phyloP scores from a whole-genome alignment of 2,329 filamentous ascomycete species.

The Curvularia verruculosa region DNA sequence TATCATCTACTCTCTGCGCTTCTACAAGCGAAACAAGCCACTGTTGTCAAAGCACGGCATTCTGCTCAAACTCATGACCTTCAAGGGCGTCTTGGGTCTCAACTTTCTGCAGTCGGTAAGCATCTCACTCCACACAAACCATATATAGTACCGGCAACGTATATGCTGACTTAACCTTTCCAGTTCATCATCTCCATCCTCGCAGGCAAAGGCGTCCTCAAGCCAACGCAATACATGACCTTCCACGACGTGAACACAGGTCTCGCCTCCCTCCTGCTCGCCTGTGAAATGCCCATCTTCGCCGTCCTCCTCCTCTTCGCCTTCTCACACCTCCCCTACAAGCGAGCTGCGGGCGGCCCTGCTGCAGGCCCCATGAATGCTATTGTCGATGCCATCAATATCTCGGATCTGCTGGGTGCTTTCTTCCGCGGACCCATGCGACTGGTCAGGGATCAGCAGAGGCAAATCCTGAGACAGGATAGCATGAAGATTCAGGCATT shows the following conservation, averaged over 20 bases:
- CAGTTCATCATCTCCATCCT: slow-evolving; percentile 43
- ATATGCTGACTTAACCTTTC: not conserved
- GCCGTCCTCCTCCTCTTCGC: slow-evolving; percentile 34
- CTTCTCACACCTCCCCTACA: slow-evolving; percentile 35
- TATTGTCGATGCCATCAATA: slow-evolving; percentile 36
- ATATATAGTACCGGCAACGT: not conserved
- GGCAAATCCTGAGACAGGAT: slow-evolving; percentile 28
- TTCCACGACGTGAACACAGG: slow-evolving; percentile 38
- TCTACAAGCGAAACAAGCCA: slow-evolving; percentile 32
- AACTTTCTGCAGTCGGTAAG: slow-evolving; percentile 40
- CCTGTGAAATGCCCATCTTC: slow-evolving; percentile 44
- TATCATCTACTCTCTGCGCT: slow-evolving; percentile 30
- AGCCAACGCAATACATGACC: slow-evolving; percentile 36
- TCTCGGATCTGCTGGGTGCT: slow-evolving; percentile 34
- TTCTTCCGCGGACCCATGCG: slow-evolving; percentile 42
- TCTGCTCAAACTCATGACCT: slow-evolving; percentile 38
- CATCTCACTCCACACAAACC: not conserved
- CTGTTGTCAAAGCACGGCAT: slow-evolving; percentile 33
- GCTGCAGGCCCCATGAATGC: slow-evolving; percentile 30
- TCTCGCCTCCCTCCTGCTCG: slow-evolving; percentile 37
- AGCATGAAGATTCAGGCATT: slow-evolving; percentile 21
- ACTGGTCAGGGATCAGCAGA: slow-evolving; percentile 37
- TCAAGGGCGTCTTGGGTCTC: slow-evolving; percentile 42
- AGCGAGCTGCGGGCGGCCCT: slow-evolving; percentile 11
- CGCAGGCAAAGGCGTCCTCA: slow-evolving; percentile 26